Percentiles rank a stretch among this genome's conserved stretches.
Conservation (phyloP, 768 basidiomycete genomes). For the Omphalotus guepiniiformis region DNA sequence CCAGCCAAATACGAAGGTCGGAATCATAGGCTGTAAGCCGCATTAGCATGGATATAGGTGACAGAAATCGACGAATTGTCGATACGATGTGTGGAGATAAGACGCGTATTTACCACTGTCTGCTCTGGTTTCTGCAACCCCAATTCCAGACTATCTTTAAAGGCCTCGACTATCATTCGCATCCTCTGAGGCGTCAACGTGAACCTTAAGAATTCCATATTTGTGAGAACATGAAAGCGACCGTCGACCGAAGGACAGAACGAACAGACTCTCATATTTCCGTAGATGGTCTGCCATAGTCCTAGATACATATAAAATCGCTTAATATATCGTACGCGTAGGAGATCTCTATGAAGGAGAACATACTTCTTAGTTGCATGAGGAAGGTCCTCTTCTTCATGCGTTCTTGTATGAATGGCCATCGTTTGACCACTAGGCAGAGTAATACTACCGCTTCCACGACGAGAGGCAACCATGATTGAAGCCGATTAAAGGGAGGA, state of each 20-base stretch:
- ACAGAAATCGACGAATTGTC: neutral
- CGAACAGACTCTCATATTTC: conserved; percentile 84
- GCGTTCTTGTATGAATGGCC: conserved; percentile 84
- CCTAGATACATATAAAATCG: conserved; percentile 33
- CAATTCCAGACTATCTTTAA: conserved; percentile 85
- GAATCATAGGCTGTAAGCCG: conserved; percentile 79
- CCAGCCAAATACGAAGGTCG: conserved; percentile 95
- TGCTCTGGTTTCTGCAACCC: conserved; percentile 82
- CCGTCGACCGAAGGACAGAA: conserved; percentile 16
- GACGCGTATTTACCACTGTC: conserved; percentile 75
- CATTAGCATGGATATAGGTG: conserved; percentile 9
- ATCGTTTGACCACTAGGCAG: conserved; percentile 75
- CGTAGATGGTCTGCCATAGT: conserved; percentile 93
- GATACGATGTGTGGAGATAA: conserved; percentile 10
- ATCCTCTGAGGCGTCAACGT: conserved; percentile 86
- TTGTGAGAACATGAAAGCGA: conserved; percentile 1
- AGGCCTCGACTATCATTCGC: conserved; percentile 96
- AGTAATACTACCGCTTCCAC: conserved; percentile 72
- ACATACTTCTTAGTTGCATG: conserved; percentile 91
- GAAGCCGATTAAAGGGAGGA: neutral
- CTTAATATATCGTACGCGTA: conserved; percentile 2
- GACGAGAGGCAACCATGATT: conserved; percentile 64
- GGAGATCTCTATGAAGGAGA: conserved; percentile 9
- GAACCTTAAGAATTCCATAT: conserved; percentile 44
- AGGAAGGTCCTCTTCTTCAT: conserved; percentile 83